phyloP scores from a whole-genome alignment of 352 stramenopile species.

The Pythium coloratum region DNA sequence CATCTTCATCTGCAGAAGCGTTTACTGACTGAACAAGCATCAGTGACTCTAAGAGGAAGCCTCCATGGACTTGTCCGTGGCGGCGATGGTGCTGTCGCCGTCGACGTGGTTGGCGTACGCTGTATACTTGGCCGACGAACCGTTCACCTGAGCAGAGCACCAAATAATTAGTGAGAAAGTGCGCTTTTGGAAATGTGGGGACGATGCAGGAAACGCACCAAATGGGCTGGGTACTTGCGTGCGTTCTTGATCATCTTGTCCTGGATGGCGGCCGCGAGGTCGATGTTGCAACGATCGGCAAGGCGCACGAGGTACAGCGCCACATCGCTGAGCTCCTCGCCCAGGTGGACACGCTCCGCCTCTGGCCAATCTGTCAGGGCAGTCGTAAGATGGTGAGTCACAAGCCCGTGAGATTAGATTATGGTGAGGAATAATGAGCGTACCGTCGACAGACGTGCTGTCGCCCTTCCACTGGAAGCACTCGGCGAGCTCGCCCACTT shows the following conservation, averaged over 20 bases:
- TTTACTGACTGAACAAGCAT: too few species aligned
- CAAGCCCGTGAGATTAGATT: too few species aligned
- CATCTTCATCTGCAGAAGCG: background rate
- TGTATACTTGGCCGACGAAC: slow-evolving; percentile 16
- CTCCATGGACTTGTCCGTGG: background rate
- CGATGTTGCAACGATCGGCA: slow-evolving; percentile 86
- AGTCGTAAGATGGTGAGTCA: background rate
- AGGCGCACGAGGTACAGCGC: slow-evolving; percentile 96
- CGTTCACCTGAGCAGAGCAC: slow-evolving; percentile 5
- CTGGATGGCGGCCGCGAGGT: slow-evolving; percentile 84
- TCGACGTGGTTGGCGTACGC: slow-evolving; percentile 7
- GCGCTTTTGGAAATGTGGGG: background rate
- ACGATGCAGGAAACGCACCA: slow-evolving; percentile 12
- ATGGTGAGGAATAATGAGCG: background rate
- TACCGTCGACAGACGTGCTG: slow-evolving; percentile 22
- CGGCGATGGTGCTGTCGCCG: background rate
- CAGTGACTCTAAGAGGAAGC: background rate
- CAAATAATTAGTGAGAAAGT: background rate
- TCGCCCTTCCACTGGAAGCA: slow-evolving; percentile 90
- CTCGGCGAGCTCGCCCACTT: slow-evolving; percentile 90
- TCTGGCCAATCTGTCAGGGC: slow-evolving; percentile 49
- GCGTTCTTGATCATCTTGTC: slow-evolving; percentile 93
- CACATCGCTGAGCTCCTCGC: slow-evolving; percentile 96
- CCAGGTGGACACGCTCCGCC: slow-evolving; percentile 87
- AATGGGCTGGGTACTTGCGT: slow-evolving; percentile 71